Evolutionary conservation across 257 asterid genomes (phyloP).

Genomic region (Lycium ferocissimum): DNA sequence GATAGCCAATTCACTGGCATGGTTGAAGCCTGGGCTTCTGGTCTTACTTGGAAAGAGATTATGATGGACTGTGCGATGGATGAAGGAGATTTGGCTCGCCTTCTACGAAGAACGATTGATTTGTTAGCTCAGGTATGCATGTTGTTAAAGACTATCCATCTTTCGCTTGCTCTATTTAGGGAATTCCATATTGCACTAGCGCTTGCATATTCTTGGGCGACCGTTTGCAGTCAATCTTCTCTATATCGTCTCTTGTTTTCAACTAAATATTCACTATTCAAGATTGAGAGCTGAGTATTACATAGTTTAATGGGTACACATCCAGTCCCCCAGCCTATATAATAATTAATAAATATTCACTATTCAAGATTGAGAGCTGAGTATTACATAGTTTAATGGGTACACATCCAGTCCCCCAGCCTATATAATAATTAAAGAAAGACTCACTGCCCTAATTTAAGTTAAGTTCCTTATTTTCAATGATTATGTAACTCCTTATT

Average conservation of each 20-base stretch:
- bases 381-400: constrained; percentile 1
- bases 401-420: background rate
- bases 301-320: background rate
- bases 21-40: constrained; percentile 99
- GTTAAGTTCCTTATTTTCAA: background rate
- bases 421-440: background rate
- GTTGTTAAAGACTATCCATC: background rate
- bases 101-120: constrained; percentile 87
- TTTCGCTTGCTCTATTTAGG: background rate
- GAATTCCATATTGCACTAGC: background rate
- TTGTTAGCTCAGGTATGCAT: constrained; percentile 82
- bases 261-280: background rate
- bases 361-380: background rate
- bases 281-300: constrained; percentile 2
- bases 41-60: constrained; percentile 96
- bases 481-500: background rate
- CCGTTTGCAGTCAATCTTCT: background rate
- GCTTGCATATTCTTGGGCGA: background rate
- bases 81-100: constrained; percentile 98
- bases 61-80: constrained; percentile 99
- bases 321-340: background rate
- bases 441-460: background rate
- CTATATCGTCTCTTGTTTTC: too few relatives aligned
- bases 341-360: constrained; percentile 13
- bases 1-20: constrained; percentile 91